Percentiles rank a stretch among this genome's conserved stretches.
Conservation (phyloP, 148 eudicot genomes). For the Amaranthus cruentus region DNA sequence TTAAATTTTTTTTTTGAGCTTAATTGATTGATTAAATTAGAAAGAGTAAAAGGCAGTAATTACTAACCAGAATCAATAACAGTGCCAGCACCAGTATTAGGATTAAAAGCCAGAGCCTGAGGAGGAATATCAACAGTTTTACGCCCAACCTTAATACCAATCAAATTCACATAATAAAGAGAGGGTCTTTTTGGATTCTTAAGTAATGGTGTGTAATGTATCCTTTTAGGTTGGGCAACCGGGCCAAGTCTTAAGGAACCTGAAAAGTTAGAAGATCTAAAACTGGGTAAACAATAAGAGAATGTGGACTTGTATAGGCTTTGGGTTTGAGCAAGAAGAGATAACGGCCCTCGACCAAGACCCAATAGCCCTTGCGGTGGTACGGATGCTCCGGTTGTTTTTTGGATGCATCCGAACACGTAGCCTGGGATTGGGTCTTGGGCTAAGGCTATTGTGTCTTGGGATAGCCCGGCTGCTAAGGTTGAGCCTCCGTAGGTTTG, state of each 20-base stretch:
- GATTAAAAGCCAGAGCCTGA: conserved; percentile 60
- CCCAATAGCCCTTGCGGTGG: conserved; percentile 82
- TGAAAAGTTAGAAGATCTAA: conserved; percentile 51
- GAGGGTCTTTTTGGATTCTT: conserved; percentile 78
- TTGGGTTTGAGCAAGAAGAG: conserved; percentile 57
- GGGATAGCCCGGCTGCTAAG: conserved; percentile 48
- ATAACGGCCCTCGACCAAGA: conserved; percentile 75
- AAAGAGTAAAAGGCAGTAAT: too few species aligned
- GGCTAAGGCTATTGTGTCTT: conserved; percentile 71
- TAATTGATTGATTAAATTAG: too few species aligned
- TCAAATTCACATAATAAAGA: conserved; percentile 67
- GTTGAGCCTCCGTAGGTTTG: conserved; percentile 65
- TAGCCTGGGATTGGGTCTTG: conserved; percentile 49
- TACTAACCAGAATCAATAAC: conserved; percentile 71
- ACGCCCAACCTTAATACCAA: conserved; percentile 67
- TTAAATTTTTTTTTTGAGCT: too few species aligned
- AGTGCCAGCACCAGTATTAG: conserved; percentile 81
- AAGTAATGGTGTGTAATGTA: conserved; percentile 57
- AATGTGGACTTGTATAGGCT: conserved; percentile 64
- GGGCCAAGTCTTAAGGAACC: conserved; percentile 72
- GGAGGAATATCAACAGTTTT: conserved; percentile 53
- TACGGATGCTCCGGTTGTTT: conserved; percentile 43
- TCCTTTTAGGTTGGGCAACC: conserved; percentile 53
- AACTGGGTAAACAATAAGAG: conserved; percentile 80
- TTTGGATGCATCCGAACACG: conserved; percentile 70